Conservation (phyloP, 2,329 filamentous ascomycete genomes). For the Apiospora arundinis region DNA sequence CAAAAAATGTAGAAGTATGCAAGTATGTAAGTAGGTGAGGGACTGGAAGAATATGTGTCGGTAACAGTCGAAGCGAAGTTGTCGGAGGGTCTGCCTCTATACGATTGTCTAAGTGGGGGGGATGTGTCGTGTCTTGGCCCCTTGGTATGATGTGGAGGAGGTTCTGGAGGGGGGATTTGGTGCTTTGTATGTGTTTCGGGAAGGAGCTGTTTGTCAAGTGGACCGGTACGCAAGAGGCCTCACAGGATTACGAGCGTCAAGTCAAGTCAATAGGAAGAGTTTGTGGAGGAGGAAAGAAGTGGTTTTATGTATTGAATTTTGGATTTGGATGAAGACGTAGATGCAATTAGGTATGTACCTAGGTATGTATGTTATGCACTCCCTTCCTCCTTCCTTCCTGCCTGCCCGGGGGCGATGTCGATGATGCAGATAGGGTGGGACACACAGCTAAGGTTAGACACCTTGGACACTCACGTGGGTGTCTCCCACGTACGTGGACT, state of each 20-base stretch:
- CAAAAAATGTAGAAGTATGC: not conserved
- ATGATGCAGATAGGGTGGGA: constrained; percentile 16
- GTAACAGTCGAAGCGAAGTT: not conserved
- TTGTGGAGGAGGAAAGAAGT: not conserved
- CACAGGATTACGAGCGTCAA: too few species aligned
- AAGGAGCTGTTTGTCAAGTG: constrained; percentile 13
- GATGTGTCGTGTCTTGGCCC: constrained; percentile 3
- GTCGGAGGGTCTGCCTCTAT: constrained; percentile 6
- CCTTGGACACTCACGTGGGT: constrained; percentile 11
- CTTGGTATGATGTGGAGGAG: not conserved
- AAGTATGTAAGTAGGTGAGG: not conserved
- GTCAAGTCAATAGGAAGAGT: not conserved
- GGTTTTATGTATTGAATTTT: not conserved
- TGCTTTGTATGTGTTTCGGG: constrained; percentile 15
- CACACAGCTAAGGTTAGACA: too few species aligned
- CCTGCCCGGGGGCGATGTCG: not conserved
- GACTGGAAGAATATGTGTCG: not conserved
- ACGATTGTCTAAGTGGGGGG: constrained; percentile 7
- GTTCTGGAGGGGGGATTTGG: not conserved
- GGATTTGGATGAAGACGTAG: not conserved
- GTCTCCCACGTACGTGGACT: constrained; percentile 7
- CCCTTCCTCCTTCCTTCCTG: not conserved
- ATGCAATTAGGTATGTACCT: not conserved
- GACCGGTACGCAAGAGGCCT: not conserved
- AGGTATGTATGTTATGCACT: too few species aligned